Conservation (phyloP, 768 basidiomycete genomes). For the Tremella fuciformis region DNA sequence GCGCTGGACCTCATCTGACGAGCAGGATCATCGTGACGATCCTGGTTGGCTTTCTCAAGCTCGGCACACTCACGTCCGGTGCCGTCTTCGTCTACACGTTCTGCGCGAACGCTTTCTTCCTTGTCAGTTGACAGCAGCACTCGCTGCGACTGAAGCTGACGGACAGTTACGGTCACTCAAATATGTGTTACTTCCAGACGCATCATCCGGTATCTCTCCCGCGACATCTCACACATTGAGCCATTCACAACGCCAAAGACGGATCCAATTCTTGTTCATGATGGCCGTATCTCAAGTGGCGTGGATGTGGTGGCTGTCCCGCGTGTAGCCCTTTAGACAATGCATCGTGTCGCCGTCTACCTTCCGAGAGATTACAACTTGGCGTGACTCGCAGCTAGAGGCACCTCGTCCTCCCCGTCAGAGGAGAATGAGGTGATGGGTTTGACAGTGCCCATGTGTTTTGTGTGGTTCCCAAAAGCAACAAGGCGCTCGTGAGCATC, state of each 20-base stretch:
- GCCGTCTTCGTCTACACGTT: conserved; percentile 79
- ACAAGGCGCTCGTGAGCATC: conserved; percentile 28
- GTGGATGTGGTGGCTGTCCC: conserved; percentile 80
- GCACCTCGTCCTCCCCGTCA: conserved; percentile 35
- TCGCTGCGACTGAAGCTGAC: background rate
- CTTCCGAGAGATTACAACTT: conserved; percentile 1
- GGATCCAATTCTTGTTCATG: conserved; percentile 84
- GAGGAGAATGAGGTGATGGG: conserved; percentile 19
- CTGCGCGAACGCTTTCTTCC: conserved; percentile 86
- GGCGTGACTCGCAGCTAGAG: background rate
- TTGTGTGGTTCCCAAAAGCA: conserved; percentile 49
- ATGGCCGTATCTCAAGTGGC: conserved; percentile 76
- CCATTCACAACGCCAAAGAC: conserved; percentile 72
- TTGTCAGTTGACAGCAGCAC: conserved; percentile 58
- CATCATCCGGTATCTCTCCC: conserved; percentile 56
- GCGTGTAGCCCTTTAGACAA: conserved; percentile 55
- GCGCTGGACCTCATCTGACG: conserved; percentile 7
- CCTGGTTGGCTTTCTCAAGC: conserved; percentile 65
- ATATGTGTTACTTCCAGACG: conserved; percentile 83
- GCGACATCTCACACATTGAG: conserved; percentile 64
- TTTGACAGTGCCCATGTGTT: conserved; percentile 37
- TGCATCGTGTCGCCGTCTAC: background rate
- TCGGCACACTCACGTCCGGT: conserved; percentile 64
- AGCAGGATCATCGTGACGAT: conserved; percentile 77
- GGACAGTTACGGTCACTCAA: conserved; percentile 83